These are phyloP conservation scores for Pugionium dolabratum DNA, from an alignment of 345 rosid species.

Conservation along the genomic window DNA sequence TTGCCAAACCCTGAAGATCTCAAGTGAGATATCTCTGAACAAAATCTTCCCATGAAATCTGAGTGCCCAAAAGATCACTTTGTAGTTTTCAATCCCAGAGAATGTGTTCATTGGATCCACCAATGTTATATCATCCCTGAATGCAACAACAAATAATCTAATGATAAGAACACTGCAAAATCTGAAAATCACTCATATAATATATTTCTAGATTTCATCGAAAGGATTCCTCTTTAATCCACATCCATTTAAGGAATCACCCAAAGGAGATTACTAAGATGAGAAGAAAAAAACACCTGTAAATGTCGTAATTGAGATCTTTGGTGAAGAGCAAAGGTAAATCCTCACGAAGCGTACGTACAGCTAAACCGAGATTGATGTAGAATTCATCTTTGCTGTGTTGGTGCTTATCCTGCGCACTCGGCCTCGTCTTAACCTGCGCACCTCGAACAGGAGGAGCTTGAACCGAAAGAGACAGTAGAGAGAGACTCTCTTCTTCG, in stretches of 20 bases:
- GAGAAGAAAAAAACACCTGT: conserved; percentile 52
- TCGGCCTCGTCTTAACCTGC: conserved; percentile 42
- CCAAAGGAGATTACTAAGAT: background rate
- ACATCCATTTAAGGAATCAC: background rate
- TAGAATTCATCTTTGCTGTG: conserved; percentile 62
- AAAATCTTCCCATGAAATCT: conserved; percentile 86
- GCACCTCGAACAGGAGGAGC: conserved; percentile 49
- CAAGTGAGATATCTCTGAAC: conserved; percentile 48
- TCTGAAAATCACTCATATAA: conserved; percentile 19
- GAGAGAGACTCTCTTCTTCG: conserved; percentile 23
- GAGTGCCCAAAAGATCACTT: conserved; percentile 84
- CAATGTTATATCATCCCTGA: conserved; percentile 86
- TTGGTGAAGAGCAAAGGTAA: conserved; percentile 53
- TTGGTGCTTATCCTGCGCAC: conserved; percentile 40
- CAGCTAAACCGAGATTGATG: conserved; percentile 81
- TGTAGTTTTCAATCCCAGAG: conserved; percentile 81
- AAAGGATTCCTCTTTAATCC: background rate
- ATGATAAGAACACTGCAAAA: background rate
- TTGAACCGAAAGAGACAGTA: conserved; percentile 34
- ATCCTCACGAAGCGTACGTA: conserved; percentile 49
- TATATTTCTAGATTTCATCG: background rate
- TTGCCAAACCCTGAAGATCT: too few relatives aligned
- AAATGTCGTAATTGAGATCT: conserved; percentile 83
- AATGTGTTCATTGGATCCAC: conserved; percentile 76
- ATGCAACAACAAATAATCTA: background rate